Evolutionary conservation across 106 monocot species (phyloP).

Genomic region (Apostasia shenzhenica): DNA sequence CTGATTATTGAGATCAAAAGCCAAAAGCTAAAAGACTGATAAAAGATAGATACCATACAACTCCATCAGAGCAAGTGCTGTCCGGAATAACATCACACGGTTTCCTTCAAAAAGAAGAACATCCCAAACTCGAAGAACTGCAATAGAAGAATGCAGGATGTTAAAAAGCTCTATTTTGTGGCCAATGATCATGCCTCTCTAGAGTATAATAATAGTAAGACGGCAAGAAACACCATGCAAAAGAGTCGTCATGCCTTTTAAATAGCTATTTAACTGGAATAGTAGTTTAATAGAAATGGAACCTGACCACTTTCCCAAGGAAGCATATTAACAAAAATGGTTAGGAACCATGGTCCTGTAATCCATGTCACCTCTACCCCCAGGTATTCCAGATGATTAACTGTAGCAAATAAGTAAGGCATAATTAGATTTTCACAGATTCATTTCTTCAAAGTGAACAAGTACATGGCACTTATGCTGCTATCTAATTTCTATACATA

Average conservation of each 20-base stretch:
- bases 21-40: too few relatives aligned
- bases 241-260: too few relatives aligned
- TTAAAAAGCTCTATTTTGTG: constrained; percentile 4
- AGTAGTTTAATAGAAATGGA: constrained; percentile 13
- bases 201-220: background rate
- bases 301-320: constrained; percentile 98
- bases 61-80: constrained; percentile 94
- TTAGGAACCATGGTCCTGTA: constrained; percentile 97
- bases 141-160: background rate
- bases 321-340: constrained; percentile 97
- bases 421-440: background rate
- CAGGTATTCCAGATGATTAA: constrained; percentile 96
- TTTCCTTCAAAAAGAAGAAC: constrained; percentile 95
- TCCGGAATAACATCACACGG: constrained; percentile 78
- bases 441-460: too few relatives aligned
- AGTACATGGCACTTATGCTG: too few relatives aligned
- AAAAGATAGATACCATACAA: constrained; percentile 68
- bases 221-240: background rate
- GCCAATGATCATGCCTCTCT: background rate
- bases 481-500: constrained; percentile 36
- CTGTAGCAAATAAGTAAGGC: constrained; percentile 29
- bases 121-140: constrained; percentile 99
- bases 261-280: background rate
- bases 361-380: constrained; percentile 98
- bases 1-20: too few relatives aligned